Evolutionary conservation across 768 basidiomycete species (phyloP).

Genomic region (Dacryopinax spathularia): DNA sequence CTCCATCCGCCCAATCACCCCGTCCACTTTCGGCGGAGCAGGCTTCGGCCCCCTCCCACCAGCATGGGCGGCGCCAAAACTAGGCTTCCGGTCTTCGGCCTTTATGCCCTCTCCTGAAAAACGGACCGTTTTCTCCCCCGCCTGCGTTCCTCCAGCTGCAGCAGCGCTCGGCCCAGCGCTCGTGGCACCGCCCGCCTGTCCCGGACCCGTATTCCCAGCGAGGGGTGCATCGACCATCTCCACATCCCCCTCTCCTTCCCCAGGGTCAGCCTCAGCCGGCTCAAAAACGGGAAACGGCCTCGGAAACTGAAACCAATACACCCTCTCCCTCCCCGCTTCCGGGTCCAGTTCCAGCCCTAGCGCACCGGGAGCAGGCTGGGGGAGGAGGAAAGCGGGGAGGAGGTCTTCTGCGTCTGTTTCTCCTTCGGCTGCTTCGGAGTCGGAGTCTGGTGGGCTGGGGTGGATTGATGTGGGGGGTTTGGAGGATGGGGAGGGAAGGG

Average conservation of each 20-base stretch:
- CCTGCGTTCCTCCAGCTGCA: constrained; percentile 5
- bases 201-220: constrained; percentile 11
- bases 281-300: constrained; percentile 65
- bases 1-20: constrained; percentile 70
- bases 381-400: neutral
- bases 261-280: constrained; percentile 22
- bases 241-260: constrained; percentile 27
- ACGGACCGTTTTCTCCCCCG: constrained; percentile 6
- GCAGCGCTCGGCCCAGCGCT: constrained; percentile 3
- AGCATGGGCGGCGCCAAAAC: constrained; percentile 16
- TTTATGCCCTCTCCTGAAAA: constrained; percentile 8
- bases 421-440: constrained; percentile 23
- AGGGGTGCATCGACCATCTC: constrained; percentile 10
- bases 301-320: constrained; percentile 89
- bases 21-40: constrained; percentile 37
- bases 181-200: constrained; percentile 13
- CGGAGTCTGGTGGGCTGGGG: constrained; percentile 1
- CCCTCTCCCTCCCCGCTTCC: constrained; percentile 15
- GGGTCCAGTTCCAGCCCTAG: constrained; percentile 7
- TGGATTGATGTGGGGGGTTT: neutral
- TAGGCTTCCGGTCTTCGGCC: constrained; percentile 20
- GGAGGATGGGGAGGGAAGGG: constrained; percentile 6
- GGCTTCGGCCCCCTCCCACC: constrained; percentile 14
- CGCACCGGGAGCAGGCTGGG: neutral
- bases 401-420: constrained; percentile 10